A percentile compares a stretch with the other conserved stretches of the same genome.
Conservation (phyloP, 2,329 filamentous ascomycete species). For the Trichoderma semiorbis region DNA sequence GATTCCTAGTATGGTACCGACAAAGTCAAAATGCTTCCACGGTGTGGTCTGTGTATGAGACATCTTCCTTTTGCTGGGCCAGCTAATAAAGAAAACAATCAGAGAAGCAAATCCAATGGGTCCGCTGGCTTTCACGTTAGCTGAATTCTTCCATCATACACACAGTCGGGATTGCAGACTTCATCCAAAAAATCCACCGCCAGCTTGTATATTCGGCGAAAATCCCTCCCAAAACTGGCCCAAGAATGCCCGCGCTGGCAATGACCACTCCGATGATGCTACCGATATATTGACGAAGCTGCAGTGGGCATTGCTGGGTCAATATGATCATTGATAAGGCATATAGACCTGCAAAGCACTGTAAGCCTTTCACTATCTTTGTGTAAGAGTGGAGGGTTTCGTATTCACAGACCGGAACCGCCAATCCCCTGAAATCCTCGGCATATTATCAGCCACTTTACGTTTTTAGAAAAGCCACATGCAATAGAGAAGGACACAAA, state of each 20-base stretch:
- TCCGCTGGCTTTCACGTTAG: slow-evolving; percentile 36
- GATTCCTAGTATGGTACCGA: slow-evolving; percentile 53
- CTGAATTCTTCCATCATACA: neutral
- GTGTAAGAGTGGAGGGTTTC: neutral
- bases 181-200: slow-evolving; percentile 59
- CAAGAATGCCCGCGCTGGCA: slow-evolving; percentile 47
- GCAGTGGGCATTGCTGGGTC: slow-evolving; percentile 45
- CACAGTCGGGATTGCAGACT: slow-evolving; percentile 37
- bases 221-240: slow-evolving; percentile 50
- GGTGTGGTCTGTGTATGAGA: slow-evolving; percentile 36
- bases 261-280: slow-evolving; percentile 48
- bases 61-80: slow-evolving; percentile 45
- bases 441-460: slow-evolving; percentile 46
- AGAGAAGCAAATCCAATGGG: slow-evolving; percentile 49
- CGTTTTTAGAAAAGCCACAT: slow-evolving; percentile 39
- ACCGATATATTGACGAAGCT: slow-evolving; percentile 42
- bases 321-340: slow-evolving; percentile 55
- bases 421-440: slow-evolving; percentile 51
- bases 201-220: slow-evolving; percentile 48
- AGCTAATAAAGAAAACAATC: slow-evolving; percentile 45
- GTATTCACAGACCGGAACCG: slow-evolving; percentile 41
- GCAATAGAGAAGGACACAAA: slow-evolving; percentile 56
- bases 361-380: neutral
- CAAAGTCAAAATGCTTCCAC: slow-evolving; percentile 51
- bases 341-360: slow-evolving; percentile 41